Conservation (phyloP, 2,329 filamentous ascomycete species). For the Neopestalotiopsis sp. region DNA sequence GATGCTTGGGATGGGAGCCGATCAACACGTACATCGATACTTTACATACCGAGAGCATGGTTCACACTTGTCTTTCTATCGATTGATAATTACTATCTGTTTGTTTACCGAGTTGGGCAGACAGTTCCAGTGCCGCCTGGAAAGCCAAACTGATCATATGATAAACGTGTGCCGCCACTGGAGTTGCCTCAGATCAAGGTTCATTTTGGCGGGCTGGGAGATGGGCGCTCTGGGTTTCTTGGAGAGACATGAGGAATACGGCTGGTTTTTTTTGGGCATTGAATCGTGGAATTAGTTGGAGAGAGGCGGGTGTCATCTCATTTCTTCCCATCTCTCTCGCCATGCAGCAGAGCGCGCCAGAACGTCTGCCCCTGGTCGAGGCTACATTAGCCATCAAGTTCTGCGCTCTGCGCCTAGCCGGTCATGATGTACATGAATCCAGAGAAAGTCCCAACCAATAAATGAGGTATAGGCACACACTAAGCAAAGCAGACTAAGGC, state of each 20-base stretch:
- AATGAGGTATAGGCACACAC: constrained; percentile 1
- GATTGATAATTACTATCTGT: not conserved
- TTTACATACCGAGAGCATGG: not conserved
- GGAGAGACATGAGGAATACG: not conserved
- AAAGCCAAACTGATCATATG: not conserved
- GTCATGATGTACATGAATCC: constrained; percentile 1
- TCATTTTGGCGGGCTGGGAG: not conserved
- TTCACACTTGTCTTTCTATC: not conserved
- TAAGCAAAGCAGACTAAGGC: constrained; percentile 2
- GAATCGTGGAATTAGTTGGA: not conserved
- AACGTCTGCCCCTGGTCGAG: not conserved
- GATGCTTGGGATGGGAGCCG: too few relatives aligned
- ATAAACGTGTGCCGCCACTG: not conserved
- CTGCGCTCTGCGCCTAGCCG: not conserved
- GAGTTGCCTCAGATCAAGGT: not conserved
- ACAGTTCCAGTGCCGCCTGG: not conserved
- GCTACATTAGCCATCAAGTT: not conserved
- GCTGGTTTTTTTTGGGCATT: not conserved
- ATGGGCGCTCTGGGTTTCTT: not conserved
- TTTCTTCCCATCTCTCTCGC: not conserved
- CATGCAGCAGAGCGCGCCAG: not conserved
- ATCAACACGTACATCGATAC: too few relatives aligned
- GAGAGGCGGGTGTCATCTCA: not conserved
- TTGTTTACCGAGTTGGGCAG: not conserved
- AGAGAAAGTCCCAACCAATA: constrained; percentile 1